Evolutionary conservation across 305 asterid species (phyloP).

Genomic region (Solanum hybrid): DNA sequence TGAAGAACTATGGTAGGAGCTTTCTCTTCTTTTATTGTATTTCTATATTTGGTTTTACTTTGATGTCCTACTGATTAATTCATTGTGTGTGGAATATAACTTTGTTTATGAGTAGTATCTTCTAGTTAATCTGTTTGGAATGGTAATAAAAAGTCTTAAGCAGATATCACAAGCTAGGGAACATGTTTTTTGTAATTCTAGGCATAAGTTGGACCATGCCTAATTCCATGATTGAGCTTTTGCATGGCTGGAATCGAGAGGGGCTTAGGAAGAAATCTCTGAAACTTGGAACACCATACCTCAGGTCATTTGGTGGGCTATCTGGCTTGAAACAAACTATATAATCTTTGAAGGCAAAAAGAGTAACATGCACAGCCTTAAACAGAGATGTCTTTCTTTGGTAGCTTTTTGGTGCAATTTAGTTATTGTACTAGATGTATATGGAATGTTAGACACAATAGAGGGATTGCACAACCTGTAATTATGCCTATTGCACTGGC

Average conservation of each 20-base stretch:
- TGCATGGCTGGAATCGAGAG: neutral
- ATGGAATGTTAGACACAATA: neutral
- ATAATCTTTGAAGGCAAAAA: neutral
- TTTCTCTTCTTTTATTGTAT: neutral
- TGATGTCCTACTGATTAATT: neutral
- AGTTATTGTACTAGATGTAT: neutral
- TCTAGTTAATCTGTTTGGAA: neutral
- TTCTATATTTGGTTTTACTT: neutral
- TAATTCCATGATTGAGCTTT: neutral
- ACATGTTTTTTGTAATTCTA: neutral
- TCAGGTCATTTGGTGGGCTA: neutral
- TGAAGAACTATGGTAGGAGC: constrained; percentile 89
- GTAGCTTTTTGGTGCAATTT: neutral
- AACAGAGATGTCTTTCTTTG: neutral
- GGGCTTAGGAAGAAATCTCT: neutral
- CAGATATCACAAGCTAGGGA: neutral
- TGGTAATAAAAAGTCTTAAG: neutral
- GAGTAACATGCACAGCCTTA: neutral
- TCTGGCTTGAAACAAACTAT: neutral
- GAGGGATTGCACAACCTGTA: neutral
- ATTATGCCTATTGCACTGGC: neutral
- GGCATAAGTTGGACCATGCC: neutral
- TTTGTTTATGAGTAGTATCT: neutral
- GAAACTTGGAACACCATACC: neutral
- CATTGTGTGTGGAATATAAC: neutral